phyloP scores from a whole-genome alignment of 371 early-diverging fungal species.

The Lichtheimia hyalospora region DNA sequence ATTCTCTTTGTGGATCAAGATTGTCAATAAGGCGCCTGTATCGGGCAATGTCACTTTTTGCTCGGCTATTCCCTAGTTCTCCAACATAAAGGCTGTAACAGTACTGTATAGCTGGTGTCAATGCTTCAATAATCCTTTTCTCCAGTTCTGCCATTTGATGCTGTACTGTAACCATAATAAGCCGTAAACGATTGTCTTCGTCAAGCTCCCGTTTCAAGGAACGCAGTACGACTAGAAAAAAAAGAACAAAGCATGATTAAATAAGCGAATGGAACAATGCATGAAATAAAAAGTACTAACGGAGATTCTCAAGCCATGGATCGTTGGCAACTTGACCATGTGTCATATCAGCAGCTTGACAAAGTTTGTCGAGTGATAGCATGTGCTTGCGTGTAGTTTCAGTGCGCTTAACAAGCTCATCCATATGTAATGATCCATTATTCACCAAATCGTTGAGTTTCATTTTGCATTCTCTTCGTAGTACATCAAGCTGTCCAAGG shows the following conservation, averaged over 20 bases:
- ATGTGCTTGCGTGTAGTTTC: slow-evolving; percentile 34
- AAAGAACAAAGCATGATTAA: background rate
- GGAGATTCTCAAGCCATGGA: slow-evolving; percentile 42
- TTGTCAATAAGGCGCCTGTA: slow-evolving; percentile 21
- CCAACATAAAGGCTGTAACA: slow-evolving; percentile 24
- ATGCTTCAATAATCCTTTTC: slow-evolving; percentile 13
- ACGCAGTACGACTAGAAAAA: slow-evolving; percentile 29
- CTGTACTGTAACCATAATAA: slow-evolving; percentile 33
- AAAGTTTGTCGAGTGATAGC: slow-evolving; percentile 25
- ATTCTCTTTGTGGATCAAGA: slow-evolving; percentile 30
- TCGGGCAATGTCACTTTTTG: slow-evolving; percentile 18
- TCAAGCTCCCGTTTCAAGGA: slow-evolving; percentile 41
- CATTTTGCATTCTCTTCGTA: slow-evolving; percentile 33
- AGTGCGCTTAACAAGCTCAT: slow-evolving; percentile 33
- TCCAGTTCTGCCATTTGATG: slow-evolving; percentile 27
- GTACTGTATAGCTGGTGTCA: slow-evolving; percentile 25
- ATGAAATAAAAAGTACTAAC: slow-evolving; percentile 21
- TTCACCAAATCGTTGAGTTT: slow-evolving; percentile 21
- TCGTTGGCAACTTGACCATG: slow-evolving; percentile 19
- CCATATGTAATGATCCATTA: slow-evolving; percentile 21
- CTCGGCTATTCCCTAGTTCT: slow-evolving; percentile 10
- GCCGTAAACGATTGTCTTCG: slow-evolving; percentile 39
- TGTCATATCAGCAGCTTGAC: slow-evolving; percentile 26
- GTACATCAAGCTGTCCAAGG: slow-evolving; percentile 19
- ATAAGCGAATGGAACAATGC: background rate